Evolutionary conservation across 768 basidiomycete species (phyloP).

Genomic region (Piloderma croceum): DNA sequence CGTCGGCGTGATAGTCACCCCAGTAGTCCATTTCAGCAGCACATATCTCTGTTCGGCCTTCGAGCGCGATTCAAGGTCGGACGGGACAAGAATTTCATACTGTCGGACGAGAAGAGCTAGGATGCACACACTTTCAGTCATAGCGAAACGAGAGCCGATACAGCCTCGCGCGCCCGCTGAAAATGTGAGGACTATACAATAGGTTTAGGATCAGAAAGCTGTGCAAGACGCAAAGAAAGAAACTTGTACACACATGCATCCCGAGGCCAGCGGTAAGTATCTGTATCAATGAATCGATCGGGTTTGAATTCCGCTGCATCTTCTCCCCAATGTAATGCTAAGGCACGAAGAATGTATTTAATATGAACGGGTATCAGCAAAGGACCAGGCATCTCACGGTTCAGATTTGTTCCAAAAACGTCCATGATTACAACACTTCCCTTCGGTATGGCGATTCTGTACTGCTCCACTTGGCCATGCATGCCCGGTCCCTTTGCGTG

Average conservation of each 20-base stretch:
- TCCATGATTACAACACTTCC: conserved; percentile 39
- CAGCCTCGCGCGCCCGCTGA: conserved; percentile 40
- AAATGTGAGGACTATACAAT: conserved; percentile 37
- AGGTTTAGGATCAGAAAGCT: background rate
- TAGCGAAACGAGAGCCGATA: conserved; percentile 46
- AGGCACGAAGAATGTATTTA: background rate
- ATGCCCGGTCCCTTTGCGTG: background rate
- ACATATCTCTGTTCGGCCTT: conserved; percentile 28
- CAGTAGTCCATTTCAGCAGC: conserved; percentile 33
- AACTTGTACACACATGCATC: conserved; percentile 35
- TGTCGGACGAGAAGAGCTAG: conserved; percentile 38
- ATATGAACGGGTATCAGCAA: background rate
- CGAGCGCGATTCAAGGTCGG: conserved; percentile 24
- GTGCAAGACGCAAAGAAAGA: background rate
- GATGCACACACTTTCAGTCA: conserved; percentile 36
- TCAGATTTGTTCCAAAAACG: conserved; percentile 38
- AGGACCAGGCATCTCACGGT: conserved; percentile 29
- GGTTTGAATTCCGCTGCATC: conserved; percentile 42
- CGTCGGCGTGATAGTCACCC: conserved; percentile 31
- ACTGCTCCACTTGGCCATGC: conserved; percentile 7
- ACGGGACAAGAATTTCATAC: conserved; percentile 37
- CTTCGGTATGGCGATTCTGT: conserved; percentile 30
- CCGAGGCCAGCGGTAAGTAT: conserved; percentile 45
- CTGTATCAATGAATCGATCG: conserved; percentile 46
- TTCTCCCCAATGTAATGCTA: conserved; percentile 48